Base-by-base conservation (phyloP, 202 grass and related monocot genomes). In the Bolboschoenoplectus hybrid region DNA sequence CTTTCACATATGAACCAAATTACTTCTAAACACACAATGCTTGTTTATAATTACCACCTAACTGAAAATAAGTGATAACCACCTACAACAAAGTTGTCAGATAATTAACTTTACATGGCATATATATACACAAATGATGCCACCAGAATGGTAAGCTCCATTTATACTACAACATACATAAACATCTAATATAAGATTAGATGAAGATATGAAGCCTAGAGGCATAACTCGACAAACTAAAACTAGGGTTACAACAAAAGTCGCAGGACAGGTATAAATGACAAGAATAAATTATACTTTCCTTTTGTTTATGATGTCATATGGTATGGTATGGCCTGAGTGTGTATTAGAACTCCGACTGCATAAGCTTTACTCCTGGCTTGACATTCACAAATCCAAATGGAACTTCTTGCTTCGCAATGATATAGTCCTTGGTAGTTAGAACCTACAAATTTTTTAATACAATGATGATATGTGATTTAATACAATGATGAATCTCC, bases 371-470 rank as follows among this genome's bases (percentile, higher is more conserved):
- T 81, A 86, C n/a, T 64, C 87, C 93, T 53, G 96, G 96, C 86
- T 87, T 92, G n/a, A 98, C 73, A 78, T 69, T 96, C 67, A 98
- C 85, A 52, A 86, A 86, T 76, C 84, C 89, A 4, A 89, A 96
- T 26, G 97, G 88, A 17, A 79, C 88, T 67, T 75, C 86, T 84
- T 98, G 97, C 50, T 94, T 92, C 64, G 96, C 97, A 34, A 89
- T 87, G 47, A 98, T 98, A 83, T 91, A 98, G 67, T 98, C 93
- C 89, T 91, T 98, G 9, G 97, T 98, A 14, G 92, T 91, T 64
- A 98, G 82, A 7, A 98, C 96, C 96, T 98, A 89, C 65, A 56
- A 80, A 85, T 12, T 67, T 38, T 67, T 67, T 14, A 40, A 26
- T 26, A 26, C 26, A 38, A 67, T 67, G 64, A 67, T 5, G 3